These are phyloP conservation scores for Bonnemaisonia californica DNA, from an alignment of 31 red algal species.

Conservation along the genomic window DNA sequence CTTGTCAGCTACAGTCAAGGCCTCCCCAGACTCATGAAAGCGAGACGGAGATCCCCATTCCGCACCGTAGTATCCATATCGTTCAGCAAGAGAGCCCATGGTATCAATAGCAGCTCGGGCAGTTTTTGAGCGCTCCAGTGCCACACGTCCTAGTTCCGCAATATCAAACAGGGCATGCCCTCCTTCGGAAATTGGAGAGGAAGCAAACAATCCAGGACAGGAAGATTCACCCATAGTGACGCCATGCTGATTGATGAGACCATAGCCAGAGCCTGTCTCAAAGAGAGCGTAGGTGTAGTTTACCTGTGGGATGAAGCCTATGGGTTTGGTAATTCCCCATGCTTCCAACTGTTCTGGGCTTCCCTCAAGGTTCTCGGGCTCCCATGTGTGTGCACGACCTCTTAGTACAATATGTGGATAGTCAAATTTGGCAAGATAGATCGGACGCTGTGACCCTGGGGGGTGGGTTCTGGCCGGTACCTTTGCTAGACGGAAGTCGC, in stretches of 20 bases:
- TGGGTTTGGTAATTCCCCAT: slow-evolving; percentile 29
- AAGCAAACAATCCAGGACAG: slow-evolving; percentile 52
- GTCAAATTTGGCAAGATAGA: slow-evolving; percentile 29
- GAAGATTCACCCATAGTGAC: slow-evolving; percentile 68
- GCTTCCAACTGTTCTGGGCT: slow-evolving; percentile 10
- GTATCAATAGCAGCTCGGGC: slow-evolving; percentile 64
- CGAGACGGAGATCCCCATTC: slow-evolving; percentile 28
- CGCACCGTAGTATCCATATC: slow-evolving; percentile 77
- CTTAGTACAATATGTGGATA: slow-evolving; percentile 58
- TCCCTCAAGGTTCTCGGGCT: slow-evolving; percentile 50
- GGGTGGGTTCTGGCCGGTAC: slow-evolving; percentile 34
- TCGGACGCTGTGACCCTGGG: slow-evolving; percentile 15
- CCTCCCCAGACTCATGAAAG: slow-evolving; percentile 62
- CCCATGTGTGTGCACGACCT: slow-evolving; percentile 51
- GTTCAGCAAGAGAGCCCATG: slow-evolving; percentile 70
- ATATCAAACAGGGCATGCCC: slow-evolving; percentile 73
- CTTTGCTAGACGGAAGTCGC: slow-evolving; percentile 74
- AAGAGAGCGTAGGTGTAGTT: slow-evolving; percentile 48
- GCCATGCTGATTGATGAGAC: slow-evolving; percentile 55
- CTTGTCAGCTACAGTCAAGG: slow-evolving; percentile 61
- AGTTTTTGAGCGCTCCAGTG: slow-evolving; percentile 54
- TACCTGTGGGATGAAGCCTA: slow-evolving; percentile 56
- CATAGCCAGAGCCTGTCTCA: slow-evolving; percentile 72
- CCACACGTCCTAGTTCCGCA: slow-evolving; percentile 36
- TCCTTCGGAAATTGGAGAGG: slow-evolving; percentile 28